Evolutionary conservation across 345 rosid species (phyloP).

Genomic region (Gossypium rotundifolium): DNA sequence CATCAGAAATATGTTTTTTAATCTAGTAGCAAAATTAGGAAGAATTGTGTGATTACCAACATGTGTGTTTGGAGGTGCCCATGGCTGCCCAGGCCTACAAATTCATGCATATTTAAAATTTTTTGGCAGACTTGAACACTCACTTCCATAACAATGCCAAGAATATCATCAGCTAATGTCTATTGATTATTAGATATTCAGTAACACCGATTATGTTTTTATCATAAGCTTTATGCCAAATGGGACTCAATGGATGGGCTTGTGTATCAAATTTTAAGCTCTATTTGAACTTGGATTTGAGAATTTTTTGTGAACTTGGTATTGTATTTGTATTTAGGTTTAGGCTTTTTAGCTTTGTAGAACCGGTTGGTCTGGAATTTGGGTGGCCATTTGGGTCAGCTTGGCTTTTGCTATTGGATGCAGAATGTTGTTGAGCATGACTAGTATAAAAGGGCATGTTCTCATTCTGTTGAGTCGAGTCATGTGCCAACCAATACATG

Average conservation of each 20-base stretch:
- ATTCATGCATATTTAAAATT: neutral
- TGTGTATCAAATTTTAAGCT: neutral
- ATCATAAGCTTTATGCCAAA: neutral
- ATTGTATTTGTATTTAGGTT: neutral
- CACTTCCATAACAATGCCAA: neutral
- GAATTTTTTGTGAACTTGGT: neutral
- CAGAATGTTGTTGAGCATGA: neutral
- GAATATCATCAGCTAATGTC: neutral
- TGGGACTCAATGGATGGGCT: neutral
- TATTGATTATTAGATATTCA: neutral
- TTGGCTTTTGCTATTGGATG: neutral
- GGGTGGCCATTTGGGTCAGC: neutral
- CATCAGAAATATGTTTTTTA: constrained; percentile 4
- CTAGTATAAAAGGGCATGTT: neutral
- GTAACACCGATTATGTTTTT: neutral
- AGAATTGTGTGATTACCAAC: neutral
- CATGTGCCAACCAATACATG: neutral
- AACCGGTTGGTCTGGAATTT: neutral
- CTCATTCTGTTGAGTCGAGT: neutral
- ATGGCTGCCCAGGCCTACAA: neutral
- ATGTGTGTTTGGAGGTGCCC: neutral
- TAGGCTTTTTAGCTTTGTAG: neutral
- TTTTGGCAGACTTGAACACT: neutral
- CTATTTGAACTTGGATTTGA: neutral
- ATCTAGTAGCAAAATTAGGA: neutral